These are phyloP conservation scores for Darksidea phi DNA, from an alignment of 495 filamentous ascomycete species.

Conservation along the genomic window DNA sequence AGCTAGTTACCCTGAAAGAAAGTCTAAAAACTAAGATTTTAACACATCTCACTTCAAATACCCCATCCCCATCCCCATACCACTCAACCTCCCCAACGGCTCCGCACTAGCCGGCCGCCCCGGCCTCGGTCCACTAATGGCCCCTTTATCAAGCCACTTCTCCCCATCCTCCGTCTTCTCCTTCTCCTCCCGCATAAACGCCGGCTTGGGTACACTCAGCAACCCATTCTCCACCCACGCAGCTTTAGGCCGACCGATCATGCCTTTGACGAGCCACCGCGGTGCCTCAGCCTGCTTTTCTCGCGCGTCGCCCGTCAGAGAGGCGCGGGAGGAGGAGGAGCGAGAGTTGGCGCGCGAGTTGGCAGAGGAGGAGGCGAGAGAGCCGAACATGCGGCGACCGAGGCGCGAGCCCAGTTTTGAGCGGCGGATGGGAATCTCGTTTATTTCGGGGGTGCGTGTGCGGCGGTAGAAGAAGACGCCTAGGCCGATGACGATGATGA, in stretches of 20 bases:
- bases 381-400: constrained; percentile 22
- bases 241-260: constrained; percentile 17
- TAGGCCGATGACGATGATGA: constrained; percentile 11
- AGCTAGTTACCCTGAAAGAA: too few relatives aligned
- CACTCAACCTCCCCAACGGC: constrained; percentile 31
- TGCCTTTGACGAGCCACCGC: constrained; percentile 18
- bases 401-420: constrained; percentile 28
- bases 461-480: constrained; percentile 8
- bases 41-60: constrained; percentile 20
- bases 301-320: background rate
- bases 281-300: constrained; percentile 6
- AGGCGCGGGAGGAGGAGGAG: background rate
- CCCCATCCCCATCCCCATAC: constrained; percentile 32
- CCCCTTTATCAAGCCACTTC: constrained; percentile 10
- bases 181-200: constrained; percentile 13
- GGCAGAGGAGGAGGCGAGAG: background rate
- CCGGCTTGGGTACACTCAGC: constrained; percentile 23
- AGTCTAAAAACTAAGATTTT: background rate
- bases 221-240: constrained; percentile 26
- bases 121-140: constrained; percentile 19
- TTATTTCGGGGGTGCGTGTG: constrained; percentile 1
- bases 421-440: constrained; percentile 28
- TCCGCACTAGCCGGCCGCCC: constrained; percentile 28
- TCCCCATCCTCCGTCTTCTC: constrained; percentile 1
- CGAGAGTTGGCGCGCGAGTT: background rate